These are phyloP conservation scores for Caryopteris hybrid DNA, from an alignment of 305 asterid species.

Conservation along the genomic window DNA sequence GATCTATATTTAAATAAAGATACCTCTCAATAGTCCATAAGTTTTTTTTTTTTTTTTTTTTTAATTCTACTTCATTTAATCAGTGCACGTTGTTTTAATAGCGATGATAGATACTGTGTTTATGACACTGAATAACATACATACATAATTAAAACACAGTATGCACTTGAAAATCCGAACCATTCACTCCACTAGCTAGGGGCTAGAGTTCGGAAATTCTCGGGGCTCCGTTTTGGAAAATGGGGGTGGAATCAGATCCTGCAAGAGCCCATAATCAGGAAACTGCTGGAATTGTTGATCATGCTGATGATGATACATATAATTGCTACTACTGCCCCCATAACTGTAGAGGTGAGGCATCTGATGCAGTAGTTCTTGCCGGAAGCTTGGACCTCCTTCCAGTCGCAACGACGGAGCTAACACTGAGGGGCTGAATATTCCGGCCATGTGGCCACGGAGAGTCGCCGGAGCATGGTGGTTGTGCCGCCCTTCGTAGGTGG, in stretches of 20 bases:
- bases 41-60: too few species aligned
- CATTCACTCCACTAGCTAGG: too few species aligned
- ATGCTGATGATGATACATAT: conserved; percentile 36
- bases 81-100: too few species aligned
- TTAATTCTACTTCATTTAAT: too few species aligned
- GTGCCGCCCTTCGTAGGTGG: conserved; percentile 91
- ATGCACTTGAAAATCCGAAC: too few species aligned
- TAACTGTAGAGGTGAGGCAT: conserved; percentile 41
- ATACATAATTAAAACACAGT: too few species aligned
- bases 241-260: conserved; percentile 46
- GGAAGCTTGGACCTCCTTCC: conserved; percentile 25
- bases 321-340: conserved; percentile 12
- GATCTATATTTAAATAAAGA: too few species aligned
- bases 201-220: too few species aligned
- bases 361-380: conserved; percentile 40
- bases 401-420: conserved; percentile 17
- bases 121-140: too few species aligned
- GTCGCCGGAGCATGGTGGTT: conserved; percentile 64
- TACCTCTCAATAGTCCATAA: too few species aligned
- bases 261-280: conserved; percentile 48
- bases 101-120: too few species aligned
- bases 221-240: conserved; percentile 48
- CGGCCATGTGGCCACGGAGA: conserved; percentile 47
- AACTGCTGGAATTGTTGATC: conserved; percentile 36
- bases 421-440: conserved; percentile 44